Conservation (phyloP, 345 rosid species). For the Salix arbutifolia region DNA sequence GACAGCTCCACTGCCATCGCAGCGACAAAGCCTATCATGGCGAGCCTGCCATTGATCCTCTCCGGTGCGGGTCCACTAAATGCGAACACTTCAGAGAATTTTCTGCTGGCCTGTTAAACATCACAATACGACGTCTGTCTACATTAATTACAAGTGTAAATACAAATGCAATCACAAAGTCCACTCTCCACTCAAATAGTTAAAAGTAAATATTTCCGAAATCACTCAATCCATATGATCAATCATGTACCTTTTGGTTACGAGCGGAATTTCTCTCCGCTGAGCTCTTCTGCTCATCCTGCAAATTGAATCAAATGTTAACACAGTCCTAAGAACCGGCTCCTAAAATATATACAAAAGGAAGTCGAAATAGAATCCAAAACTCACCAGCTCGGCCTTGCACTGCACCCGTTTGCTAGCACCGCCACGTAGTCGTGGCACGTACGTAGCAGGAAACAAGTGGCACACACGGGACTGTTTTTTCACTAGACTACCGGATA, state of each 20-base stretch:
- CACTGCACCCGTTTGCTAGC: constrained; percentile 33
- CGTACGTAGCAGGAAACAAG: constrained; percentile 15
- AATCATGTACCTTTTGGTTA: neutral
- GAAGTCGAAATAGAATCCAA: neutral
- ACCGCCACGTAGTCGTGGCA: constrained; percentile 25
- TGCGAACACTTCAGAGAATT: constrained; percentile 55
- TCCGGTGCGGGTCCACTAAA: constrained; percentile 88
- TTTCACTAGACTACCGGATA: neutral
- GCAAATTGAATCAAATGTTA: neutral
- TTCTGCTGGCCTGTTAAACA: constrained; percentile 43
- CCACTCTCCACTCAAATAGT: no score
- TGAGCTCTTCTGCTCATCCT: neutral
- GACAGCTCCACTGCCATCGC: constrained; percentile 63
- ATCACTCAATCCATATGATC: no score
- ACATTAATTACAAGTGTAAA: no score
- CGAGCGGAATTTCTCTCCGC: neutral
- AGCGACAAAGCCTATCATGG: constrained; percentile 77
- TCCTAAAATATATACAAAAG: neutral
- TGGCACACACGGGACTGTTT: constrained; percentile 6
- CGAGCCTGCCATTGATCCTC: constrained; percentile 80
- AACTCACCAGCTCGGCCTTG: constrained; percentile 35
- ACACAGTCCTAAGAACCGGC: neutral
- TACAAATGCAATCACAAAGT: neutral
- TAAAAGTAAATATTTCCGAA: no score
- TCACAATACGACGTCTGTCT: no score